phyloP scores from a whole-genome alignment of 169 alveolate genomes.

The Plasmodium sp. region DNA sequence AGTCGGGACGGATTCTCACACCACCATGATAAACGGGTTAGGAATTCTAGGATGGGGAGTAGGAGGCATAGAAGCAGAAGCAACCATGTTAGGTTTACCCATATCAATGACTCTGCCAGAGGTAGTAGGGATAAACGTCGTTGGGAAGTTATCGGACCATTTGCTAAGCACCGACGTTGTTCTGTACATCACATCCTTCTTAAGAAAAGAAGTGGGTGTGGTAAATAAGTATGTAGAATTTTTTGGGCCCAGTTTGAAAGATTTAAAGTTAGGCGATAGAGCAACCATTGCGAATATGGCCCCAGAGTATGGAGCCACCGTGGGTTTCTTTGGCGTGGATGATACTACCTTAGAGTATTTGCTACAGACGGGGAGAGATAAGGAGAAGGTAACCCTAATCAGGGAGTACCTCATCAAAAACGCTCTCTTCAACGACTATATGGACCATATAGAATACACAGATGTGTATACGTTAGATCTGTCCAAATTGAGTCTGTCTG shows the following conservation, averaged over 20 bases:
- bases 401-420: slow-evolving; percentile 87
- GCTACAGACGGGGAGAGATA: slow-evolving; percentile 92
- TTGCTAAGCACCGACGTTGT: slow-evolving; percentile 96
- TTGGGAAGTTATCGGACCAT: slow-evolving; percentile 90
- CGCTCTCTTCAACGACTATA: slow-evolving; percentile 60
- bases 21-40: slow-evolving; percentile 97
- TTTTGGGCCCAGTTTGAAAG: slow-evolving; percentile 93
- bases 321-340: slow-evolving; percentile 97
- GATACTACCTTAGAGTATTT: slow-evolving; percentile 92
- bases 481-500: slow-evolving; percentile 92
- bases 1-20: slow-evolving; percentile 98
- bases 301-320: slow-evolving; percentile 98
- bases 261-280: slow-evolving; percentile 93
- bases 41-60: slow-evolving; percentile 98
- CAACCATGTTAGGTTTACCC: slow-evolving; percentile 98
- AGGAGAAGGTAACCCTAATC: slow-evolving; percentile 87
- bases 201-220: slow-evolving; percentile 95
- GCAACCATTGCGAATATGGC: slow-evolving; percentile 98
- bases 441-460: slow-evolving; percentile 80
- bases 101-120: slow-evolving; percentile 97
- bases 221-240: slow-evolving; percentile 97
- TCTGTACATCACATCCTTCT: slow-evolving; percentile 89
- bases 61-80: slow-evolving; percentile 99
- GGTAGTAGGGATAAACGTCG: slow-evolving; percentile 95
- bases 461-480: slow-evolving; percentile 90